Conservation (phyloP, 352 stramenopile species). For the Plasmopara viticola region DNA sequence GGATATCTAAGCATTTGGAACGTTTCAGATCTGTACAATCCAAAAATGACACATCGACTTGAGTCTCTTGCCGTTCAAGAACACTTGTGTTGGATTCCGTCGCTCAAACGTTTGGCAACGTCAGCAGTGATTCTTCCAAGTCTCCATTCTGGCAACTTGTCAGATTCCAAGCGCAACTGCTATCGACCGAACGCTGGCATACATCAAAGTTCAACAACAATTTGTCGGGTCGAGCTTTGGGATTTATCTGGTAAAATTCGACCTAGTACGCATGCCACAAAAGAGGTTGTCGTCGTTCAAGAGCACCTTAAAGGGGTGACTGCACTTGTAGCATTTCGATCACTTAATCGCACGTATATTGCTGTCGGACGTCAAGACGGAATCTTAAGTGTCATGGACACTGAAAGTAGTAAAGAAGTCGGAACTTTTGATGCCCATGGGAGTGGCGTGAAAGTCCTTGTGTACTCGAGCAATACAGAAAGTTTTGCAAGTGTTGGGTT, state of each 20-base stretch:
- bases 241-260: slow-evolving; percentile 18
- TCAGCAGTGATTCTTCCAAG: slow-evolving; percentile 44
- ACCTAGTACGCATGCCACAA: slow-evolving; percentile 20
- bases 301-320: slow-evolving; percentile 52
- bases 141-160: slow-evolving; percentile 12
- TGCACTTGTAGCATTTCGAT: slow-evolving; percentile 35
- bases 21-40: slow-evolving; percentile 39
- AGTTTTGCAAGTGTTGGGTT: slow-evolving; percentile 53
- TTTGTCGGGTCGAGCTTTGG: slow-evolving; percentile 31
- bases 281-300: slow-evolving; percentile 23
- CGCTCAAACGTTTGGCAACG: slow-evolving; percentile 41
- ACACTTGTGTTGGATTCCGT: slow-evolving; percentile 48
- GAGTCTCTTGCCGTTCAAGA: slow-evolving; percentile 50
- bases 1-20: slow-evolving; percentile 62
- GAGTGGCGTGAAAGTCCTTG: slow-evolving; percentile 48
- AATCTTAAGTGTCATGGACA: slow-evolving; percentile 45
- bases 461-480: slow-evolving; percentile 39
- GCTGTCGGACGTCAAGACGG: slow-evolving; percentile 50
- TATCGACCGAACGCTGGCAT: slow-evolving; percentile 28
- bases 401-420: slow-evolving; percentile 39
- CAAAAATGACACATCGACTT: slow-evolving; percentile 58
- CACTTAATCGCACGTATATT: slow-evolving; percentile 47
- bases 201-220: slow-evolving; percentile 35
- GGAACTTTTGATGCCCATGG: slow-evolving; percentile 49
- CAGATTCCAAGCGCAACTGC: slow-evolving; percentile 15